Base-by-base conservation (phyloP, 139 green algal genomes). In the Raphidocelis subcapitata region DNA sequence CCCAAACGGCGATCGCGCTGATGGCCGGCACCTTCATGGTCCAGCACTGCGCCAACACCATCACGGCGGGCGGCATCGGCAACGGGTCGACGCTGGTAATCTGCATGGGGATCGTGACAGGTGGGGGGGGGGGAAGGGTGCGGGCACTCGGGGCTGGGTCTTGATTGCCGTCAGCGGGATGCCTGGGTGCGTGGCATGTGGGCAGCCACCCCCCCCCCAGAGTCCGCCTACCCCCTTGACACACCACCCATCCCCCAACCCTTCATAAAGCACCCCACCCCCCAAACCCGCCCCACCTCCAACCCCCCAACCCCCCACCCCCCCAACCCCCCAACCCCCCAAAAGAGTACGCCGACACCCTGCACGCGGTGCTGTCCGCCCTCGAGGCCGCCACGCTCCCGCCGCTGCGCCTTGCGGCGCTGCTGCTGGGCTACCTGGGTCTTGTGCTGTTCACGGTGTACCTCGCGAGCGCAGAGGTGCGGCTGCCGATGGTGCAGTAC, bases 81-180 rank as follows among this genome's bases (percentile, higher is more conserved):
- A 87, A 86, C 62, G 84, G 84, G 41, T 82, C 79, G 36, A 79
- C 76, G 0, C 73, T 89, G 12, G 84, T 89, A 12, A 89, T 89
- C 66, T 89, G 84, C 67, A 68, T 75, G 29, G 54, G 62, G 62
- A 85, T 89, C 63, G 76, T 87, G 12, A 80, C 73, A 24, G 83
- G 79, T 84, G 44, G 18, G 74, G 24, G 56, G 16, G 12, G 12
- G 26, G 56, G n/a, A n/a, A n/a, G 20, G 24, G 52, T 60, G 52
- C 52, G 21, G 15, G 24, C 41, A 20, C 41, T 12, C 8, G 41
- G 8, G n/a, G n/a, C n/a, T n/a, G n/a, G n/a, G n/a, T n/a, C n/a
- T n/a, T n/a, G n/a, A n/a, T n/a, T n/a, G n/a, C n/a, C n/a, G n/a
- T n/a, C n/a, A n/a, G n/a, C n/a, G n/a, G n/a, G n/a, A n/a, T n/a